These are phyloP conservation scores for Fraxinus sp. DNA, from an alignment of 305 asterid genomes.

Conservation along the genomic window DNA sequence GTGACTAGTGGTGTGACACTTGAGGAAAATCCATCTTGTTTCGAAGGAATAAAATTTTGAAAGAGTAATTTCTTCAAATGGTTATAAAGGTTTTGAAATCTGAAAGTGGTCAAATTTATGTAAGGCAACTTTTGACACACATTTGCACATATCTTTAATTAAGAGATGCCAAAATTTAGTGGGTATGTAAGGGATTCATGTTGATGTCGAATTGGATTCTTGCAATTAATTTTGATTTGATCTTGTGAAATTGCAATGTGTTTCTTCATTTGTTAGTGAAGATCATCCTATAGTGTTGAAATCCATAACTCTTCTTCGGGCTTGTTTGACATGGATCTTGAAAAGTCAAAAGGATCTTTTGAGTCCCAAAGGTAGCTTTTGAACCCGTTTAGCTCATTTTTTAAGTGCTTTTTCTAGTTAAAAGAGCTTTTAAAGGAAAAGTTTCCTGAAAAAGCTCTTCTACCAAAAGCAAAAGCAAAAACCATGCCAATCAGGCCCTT, in stretches of 20 bases:
- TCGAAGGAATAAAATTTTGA: not conserved
- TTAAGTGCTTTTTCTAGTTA: not conserved
- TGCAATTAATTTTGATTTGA: not conserved
- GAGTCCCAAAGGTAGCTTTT: not conserved
- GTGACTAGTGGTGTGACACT: not conserved
- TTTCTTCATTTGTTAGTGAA: not conserved
- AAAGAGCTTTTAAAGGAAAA: not conserved
- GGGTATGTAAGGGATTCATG: not conserved
- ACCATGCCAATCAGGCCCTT: not conserved
- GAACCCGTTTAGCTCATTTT: not conserved
- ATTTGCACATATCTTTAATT: not conserved
- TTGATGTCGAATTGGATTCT: not conserved
- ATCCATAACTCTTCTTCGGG: not conserved
- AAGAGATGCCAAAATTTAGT: not conserved
- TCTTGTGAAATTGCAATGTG: not conserved
- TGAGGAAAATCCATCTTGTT: not conserved
- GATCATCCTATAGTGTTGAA: not conserved
- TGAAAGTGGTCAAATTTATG: not conserved
- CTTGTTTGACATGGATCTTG: not conserved
- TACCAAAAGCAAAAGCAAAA: not conserved
- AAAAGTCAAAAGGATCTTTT: not conserved
- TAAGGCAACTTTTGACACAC: not conserved
- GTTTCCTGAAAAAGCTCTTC: not conserved
- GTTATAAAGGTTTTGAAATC: not conserved
- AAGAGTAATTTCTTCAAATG: not conserved